Evolutionary conservation across 495 filamentous ascomycete species (phyloP), one percentile per base, ranked within the genome.

Genomic region (Xylaria telfairii): DNA sequence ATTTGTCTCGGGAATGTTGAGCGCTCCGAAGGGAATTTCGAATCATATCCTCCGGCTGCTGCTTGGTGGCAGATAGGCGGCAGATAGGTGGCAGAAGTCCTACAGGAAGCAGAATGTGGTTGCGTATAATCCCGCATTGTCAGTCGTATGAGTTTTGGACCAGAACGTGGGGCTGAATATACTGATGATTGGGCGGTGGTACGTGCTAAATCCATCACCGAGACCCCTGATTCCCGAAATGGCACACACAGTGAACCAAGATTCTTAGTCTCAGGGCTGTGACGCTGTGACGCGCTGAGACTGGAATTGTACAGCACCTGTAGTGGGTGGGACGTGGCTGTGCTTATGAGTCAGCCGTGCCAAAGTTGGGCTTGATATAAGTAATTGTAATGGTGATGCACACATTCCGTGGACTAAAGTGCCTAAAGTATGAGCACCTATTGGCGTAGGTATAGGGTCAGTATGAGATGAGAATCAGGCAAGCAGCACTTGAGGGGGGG

Each of bases 181-280:
- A 42, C 42, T 19, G n/a, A 41, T 62, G 59, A 62, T 62, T 62
- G 59, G 59, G 59, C 42, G 12, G 34, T 32, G 1, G 21, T 42
- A 42, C 37, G 34, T 62, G 59, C 37, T 42, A 62, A 41, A 62
- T 41, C 34, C 59, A 60, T 37, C 19, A 39, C 34, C 37, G 32
- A 39, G 19, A 60, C 56, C 56, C 54, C 56, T 39, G 56, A 15
- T 60, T 60, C 56, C n/a, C 21, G 53, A 56, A 56, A 28, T 56
- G 26, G 53, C 28, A 56, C n/a, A 32, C 28, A 56, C n/a, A 32
- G 53, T 8, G 53, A 62, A n/a, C 57, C n/a, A 26, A 62, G 59
- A 62, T 28, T 37, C 8, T 21, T 1, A 19, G 56, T 59, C 56
- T 59, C 56, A 59, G 15, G 7, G 56, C 54, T 57, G 30, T 39